These are phyloP conservation scores for Neurospora tetraspora DNA, from an alignment of 495 filamentous ascomycete species.

Conservation along the genomic window DNA sequence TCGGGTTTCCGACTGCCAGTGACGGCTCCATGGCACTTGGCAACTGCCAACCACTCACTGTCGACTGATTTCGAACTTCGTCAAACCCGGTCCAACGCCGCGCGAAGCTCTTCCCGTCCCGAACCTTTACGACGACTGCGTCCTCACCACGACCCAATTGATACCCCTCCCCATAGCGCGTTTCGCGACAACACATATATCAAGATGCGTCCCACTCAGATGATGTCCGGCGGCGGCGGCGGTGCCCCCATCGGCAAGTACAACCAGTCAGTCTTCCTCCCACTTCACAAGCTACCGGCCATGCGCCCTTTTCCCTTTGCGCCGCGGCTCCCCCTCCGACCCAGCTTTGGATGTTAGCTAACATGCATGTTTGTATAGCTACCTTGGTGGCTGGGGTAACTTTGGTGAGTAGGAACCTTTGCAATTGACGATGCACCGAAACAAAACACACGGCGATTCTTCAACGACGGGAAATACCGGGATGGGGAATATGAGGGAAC, in stretches of 20 bases:
- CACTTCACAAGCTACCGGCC: not conserved
- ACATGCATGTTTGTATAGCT: constrained; percentile 46
- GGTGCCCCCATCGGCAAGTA: constrained; percentile 50
- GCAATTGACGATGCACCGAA: not conserved
- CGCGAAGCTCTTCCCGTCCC: constrained; percentile 16
- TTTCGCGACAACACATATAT: constrained; percentile 15
- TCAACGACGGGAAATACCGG: not conserved
- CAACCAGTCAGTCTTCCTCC: constrained; percentile 53
- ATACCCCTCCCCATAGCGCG: constrained; percentile 14
- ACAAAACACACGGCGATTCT: not conserved
- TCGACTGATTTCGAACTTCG: constrained; percentile 22
- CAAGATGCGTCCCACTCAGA: constrained; percentile 56
- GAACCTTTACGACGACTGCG: constrained; percentile 4
- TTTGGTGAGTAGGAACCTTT: constrained; percentile 54
- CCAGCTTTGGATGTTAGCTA: constrained; percentile 9
- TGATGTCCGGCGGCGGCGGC: constrained; percentile 44
- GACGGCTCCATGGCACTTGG: not conserved
- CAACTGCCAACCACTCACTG: constrained; percentile 2
- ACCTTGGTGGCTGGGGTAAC: constrained; percentile 74
- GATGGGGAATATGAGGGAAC: not conserved
- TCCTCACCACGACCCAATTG: constrained; percentile 18
- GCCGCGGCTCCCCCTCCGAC: constrained; percentile 2
- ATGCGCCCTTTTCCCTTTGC: constrained; percentile 5
- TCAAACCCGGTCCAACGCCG: constrained; percentile 5
- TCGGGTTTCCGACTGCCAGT: not conserved